These are phyloP conservation scores for Gossypium sturtianum DNA, from an alignment of 345 rosid genomes.

Conservation along the genomic window DNA sequence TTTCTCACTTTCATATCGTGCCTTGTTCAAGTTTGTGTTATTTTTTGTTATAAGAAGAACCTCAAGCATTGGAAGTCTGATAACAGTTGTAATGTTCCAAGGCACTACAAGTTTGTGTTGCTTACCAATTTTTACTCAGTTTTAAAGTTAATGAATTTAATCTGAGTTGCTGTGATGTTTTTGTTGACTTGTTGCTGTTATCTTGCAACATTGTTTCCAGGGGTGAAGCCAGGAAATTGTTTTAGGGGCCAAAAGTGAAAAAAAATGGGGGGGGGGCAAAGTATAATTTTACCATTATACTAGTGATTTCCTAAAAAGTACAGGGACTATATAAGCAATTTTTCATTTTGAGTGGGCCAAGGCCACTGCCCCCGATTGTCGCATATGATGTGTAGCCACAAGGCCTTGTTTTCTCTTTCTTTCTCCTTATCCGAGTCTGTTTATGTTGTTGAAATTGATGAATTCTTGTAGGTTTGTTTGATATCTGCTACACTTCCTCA, in stretches of 20 bases:
- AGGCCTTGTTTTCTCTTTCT: neutral
- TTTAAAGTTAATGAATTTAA: neutral
- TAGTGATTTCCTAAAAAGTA: no score
- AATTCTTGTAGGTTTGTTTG: constrained; percentile 60
- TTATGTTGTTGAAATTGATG: neutral
- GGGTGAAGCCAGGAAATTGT: no score
- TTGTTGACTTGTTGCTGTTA: neutral
- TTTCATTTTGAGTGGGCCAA: no score
- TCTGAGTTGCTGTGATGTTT: neutral
- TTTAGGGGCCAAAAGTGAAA: no score
- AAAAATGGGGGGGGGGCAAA: no score
- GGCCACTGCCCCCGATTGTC: no score
- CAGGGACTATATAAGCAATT: no score
- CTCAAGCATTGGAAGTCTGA: neutral
- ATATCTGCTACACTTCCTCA: constrained; percentile 97
- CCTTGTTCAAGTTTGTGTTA: neutral
- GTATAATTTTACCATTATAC: no score
- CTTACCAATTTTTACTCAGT: neutral
- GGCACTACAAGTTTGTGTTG: neutral
- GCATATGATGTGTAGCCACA: neutral
- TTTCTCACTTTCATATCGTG: neutral
- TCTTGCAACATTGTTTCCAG: neutral
- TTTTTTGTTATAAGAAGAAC: neutral
- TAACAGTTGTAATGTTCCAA: neutral
- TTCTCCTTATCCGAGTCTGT: neutral